A percentile compares a stretch with the other conserved stretches of the same genome.
These are phyloP conservation scores for Cladochytrium tenue DNA, from an alignment of 371 early-diverging fungal species.

Conservation along the genomic window DNA sequence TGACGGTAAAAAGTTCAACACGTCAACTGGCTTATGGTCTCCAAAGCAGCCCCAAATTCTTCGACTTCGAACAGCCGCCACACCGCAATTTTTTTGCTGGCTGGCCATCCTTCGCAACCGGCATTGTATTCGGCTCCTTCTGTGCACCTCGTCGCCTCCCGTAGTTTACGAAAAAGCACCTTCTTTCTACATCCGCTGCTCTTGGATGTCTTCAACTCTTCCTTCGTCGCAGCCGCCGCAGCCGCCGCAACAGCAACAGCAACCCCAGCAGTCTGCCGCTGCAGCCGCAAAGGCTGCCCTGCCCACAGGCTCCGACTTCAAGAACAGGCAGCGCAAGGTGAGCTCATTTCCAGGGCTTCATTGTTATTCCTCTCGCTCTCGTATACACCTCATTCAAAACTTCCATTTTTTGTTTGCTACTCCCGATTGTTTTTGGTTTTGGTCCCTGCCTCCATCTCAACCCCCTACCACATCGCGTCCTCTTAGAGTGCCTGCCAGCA, in stretches of 20 bases:
- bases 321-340: slow-evolving; percentile 43
- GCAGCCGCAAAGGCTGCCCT: slow-evolving; percentile 1
- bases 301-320: slow-evolving; percentile 28
- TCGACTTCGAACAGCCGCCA: no score
- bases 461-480: not conserved
- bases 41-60: no score
- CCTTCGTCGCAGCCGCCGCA: slow-evolving; percentile 8
- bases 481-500: not conserved
- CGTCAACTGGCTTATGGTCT: no score
- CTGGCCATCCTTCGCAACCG: not conserved
- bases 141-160: not conserved
- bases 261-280: slow-evolving; percentile 5
- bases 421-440: not conserved
- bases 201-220: slow-evolving; percentile 6
- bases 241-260: slow-evolving; percentile 7
- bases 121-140: not conserved
- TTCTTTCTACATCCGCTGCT: not conserved
- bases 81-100: no score
- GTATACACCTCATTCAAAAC: no score
- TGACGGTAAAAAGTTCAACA: no score
- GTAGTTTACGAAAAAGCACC: not conserved
- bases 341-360: not conserved
- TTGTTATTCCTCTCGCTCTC: not conserved
- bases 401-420: no score
- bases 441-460: not conserved